These are phyloP conservation scores for Cymbopogon citratus DNA, from an alignment of 176 grass and related monocot species.

Conservation along the genomic window DNA sequence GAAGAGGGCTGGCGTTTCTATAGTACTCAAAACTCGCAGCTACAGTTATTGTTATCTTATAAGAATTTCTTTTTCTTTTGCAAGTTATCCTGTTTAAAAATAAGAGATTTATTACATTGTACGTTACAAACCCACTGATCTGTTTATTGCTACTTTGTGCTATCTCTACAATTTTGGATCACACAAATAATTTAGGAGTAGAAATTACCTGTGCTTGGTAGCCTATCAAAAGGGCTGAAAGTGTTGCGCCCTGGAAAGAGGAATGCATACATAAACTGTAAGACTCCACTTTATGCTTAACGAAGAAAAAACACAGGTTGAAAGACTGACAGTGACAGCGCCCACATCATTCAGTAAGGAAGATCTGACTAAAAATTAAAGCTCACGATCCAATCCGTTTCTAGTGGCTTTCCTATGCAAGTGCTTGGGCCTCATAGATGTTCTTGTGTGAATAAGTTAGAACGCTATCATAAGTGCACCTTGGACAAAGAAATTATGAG, in stretches of 20 bases:
- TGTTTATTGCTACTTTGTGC: neutral
- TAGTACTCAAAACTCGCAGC: neutral
- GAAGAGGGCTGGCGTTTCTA: neutral
- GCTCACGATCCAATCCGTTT: too few relatives aligned
- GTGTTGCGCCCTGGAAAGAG: constrained; percentile 57
- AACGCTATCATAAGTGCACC: too few relatives aligned
- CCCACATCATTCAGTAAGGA: too few relatives aligned
- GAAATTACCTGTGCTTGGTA: constrained; percentile 63
- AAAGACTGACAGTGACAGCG: too few relatives aligned
- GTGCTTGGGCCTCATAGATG: too few relatives aligned
- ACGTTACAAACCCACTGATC: neutral
- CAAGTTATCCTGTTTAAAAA: neutral
- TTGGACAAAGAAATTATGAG: too few relatives aligned
- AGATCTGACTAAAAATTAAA: too few relatives aligned
- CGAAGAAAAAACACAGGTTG: too few relatives aligned
- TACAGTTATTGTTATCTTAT: neutral
- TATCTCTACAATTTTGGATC: neutral
- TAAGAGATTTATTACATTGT: neutral
- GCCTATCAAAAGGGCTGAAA: constrained; percentile 71
- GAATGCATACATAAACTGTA: constrained; percentile 7
- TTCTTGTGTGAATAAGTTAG: too few relatives aligned
- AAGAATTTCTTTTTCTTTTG: neutral
- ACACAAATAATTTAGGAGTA: too few relatives aligned
- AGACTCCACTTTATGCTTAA: neutral
- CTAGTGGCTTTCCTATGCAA: neutral